phyloP scores from a whole-genome alignment of 768 basidiomycete species.

The Strobilomyces dryophilus region DNA sequence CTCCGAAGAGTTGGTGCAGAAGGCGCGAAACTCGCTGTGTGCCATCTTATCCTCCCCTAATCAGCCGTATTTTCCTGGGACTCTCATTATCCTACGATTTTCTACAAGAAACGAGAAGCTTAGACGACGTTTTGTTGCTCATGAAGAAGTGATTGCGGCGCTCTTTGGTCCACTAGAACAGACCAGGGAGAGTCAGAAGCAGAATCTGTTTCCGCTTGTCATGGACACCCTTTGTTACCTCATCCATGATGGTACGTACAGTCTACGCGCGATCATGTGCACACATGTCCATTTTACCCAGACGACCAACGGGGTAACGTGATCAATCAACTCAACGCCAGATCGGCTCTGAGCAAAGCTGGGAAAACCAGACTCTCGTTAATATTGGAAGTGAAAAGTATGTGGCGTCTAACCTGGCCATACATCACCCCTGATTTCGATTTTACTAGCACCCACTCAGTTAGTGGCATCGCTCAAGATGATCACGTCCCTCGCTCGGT shows the following conservation, averaged over 20 bases:
- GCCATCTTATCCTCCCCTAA: neutral
- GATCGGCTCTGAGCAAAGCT: neutral
- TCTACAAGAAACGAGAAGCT: neutral
- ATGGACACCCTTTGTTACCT: neutral
- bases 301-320: neutral
- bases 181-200: neutral
- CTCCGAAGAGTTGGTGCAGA: neutral
- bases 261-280: neutral
- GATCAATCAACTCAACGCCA: neutral
- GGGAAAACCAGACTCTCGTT: neutral
- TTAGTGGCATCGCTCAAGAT: neutral
- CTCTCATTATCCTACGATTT: neutral
- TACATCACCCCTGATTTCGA: neutral
- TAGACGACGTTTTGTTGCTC: neutral
- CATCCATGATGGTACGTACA: neutral
- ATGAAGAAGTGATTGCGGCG: neutral
- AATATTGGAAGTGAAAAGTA: neutral
- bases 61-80: no score
- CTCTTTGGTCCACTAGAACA: neutral
- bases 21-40: neutral
- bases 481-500: neutral
- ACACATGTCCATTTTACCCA: neutral
- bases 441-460: neutral
- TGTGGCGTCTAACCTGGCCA: neutral
- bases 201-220: neutral